Evolutionary conservation across 2,329 filamentous ascomycete genomes (phyloP), one percentile per base, ranked within the genome.

Genomic region (Immersiporthe knoxdaviesiana): DNA sequence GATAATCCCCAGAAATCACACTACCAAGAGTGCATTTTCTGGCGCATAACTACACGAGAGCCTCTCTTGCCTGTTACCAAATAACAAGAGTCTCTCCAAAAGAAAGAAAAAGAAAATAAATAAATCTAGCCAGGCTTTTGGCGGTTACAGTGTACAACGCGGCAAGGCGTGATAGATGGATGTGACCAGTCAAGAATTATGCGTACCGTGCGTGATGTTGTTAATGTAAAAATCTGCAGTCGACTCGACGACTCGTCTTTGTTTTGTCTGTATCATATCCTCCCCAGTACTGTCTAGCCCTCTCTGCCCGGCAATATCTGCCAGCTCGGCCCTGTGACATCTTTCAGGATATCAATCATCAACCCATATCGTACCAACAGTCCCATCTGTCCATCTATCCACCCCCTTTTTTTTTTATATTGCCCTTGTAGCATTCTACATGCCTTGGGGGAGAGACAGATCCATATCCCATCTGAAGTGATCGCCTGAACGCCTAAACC

Each of bases 401-500:
- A 44, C 30, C 44, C 47, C 11, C 8, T 47, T 21, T 35, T 32
- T 50, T 27, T 58, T 16, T 35, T n/a, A 16, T 47, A 41, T 39
- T 27, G 27, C n/a, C n/a, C 54, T 18, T 59, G 27, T 21, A 39
- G 30, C 37, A 32, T 18, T n/a, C 21, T 52, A 32, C 24, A 52
- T 37, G 44, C 63, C 47, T 37, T 56, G 32, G 16, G n/a, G 24
- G 30, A 39, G 24, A 37, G n/a, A n/a, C n/a, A n/a, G n/a, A 30
- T 63, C 37, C 59, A 35, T 66, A 27, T 24, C 64, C 16, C 54
- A 59, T 35, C 8, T 27, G 24, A 65, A 58, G 63, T 66, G 64
- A 59, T 66, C 64, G 64, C 66, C 66, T 64, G 66, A 68, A 68
- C 66, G 66, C 66, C 66, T 47, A 47, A 60, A 64, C 52, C 66